These are phyloP conservation scores for Lyophyllum semitale DNA, from an alignment of 768 basidiomycete species.

Conservation along the genomic window DNA sequence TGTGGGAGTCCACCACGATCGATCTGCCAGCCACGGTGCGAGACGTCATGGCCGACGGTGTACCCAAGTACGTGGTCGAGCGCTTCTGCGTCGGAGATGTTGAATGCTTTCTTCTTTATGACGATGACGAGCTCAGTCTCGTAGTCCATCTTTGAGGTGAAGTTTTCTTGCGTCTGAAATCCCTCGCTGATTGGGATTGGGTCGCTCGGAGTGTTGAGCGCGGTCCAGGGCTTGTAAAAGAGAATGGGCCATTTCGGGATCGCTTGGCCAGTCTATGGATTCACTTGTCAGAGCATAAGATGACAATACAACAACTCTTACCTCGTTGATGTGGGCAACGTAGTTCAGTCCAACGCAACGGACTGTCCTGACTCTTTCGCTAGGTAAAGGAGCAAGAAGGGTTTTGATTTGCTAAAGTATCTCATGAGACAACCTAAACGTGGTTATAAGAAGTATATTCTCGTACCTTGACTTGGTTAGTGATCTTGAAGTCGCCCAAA, in stretches of 20 bases:
- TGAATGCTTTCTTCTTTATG: constrained; percentile 40
- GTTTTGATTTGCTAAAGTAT: constrained; percentile 29
- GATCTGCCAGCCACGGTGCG: constrained; percentile 43
- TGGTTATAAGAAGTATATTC: background rate
- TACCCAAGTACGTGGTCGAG: constrained; percentile 43
- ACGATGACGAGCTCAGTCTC: constrained; percentile 43
- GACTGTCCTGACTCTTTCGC: constrained; percentile 33
- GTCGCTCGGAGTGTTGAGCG: constrained; percentile 36
- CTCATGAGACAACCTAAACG: background rate
- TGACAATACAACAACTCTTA: constrained; percentile 1
- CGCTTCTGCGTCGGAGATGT: constrained; percentile 41
- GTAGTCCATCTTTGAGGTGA: constrained; percentile 40
- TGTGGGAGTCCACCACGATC: constrained; percentile 40
- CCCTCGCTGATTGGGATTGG: constrained; percentile 36
- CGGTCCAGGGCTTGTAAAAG: constrained; percentile 37
- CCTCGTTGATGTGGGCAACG: constrained; percentile 34
- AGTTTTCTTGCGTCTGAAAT: constrained; percentile 38
- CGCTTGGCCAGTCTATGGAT: constrained; percentile 28
- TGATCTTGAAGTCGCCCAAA: constrained; percentile 35
- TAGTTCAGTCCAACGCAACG: constrained; percentile 40
- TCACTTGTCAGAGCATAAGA: background rate
- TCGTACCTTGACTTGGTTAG: constrained; percentile 34
- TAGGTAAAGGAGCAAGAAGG: constrained; percentile 35
- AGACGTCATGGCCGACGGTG: constrained; percentile 39
- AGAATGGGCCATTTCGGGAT: constrained; percentile 39